Conservation (phyloP, 345 rosid genomes). For the Nasturtium officinale region DNA sequence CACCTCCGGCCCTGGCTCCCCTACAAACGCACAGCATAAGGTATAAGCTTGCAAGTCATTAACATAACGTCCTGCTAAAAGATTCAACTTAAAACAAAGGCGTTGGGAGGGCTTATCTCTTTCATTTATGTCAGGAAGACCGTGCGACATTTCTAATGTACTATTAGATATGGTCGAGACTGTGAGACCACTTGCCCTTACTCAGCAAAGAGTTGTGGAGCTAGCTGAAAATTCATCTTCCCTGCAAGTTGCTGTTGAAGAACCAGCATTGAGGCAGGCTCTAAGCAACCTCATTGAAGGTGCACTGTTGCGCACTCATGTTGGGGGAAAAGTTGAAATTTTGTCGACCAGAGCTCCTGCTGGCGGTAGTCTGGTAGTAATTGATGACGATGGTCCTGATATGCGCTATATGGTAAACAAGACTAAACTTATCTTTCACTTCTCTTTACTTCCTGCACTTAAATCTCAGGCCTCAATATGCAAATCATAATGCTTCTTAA, state of each 20-base stretch:
- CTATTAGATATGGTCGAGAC: conserved; percentile 77
- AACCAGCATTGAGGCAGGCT: conserved; percentile 86
- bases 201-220: conserved; percentile 73
- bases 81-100: conserved; percentile 15
- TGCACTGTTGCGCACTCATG: conserved; percentile 83
- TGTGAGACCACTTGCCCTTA: conserved; percentile 73
- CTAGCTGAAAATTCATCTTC: conserved; percentile 56
- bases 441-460: background rate
- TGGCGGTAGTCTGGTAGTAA: conserved; percentile 74
- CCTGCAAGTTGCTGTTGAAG: conserved; percentile 81
- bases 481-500: background rate
- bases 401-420: conserved; percentile 86
- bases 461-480: background rate
- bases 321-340: conserved; percentile 77
- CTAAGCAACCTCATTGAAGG: conserved; percentile 95
- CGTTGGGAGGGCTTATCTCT: conserved; percentile 44
- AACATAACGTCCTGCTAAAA: background rate
- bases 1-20: conserved; percentile 77
- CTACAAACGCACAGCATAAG: conserved; percentile 61
- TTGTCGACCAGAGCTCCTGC: conserved; percentile 75
- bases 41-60: conserved; percentile 44
- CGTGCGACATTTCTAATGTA: conserved; percentile 79
- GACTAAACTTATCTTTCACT: conserved; percentile 1
- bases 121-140: conserved; percentile 87
- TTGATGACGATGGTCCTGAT: conserved; percentile 93